Percentiles rank a stretch among this genome's conserved stretches.
These are phyloP conservation scores for Dorcoceras hygrometricum DNA, from an alignment of 257 asterid species.

Conservation along the genomic window DNA sequence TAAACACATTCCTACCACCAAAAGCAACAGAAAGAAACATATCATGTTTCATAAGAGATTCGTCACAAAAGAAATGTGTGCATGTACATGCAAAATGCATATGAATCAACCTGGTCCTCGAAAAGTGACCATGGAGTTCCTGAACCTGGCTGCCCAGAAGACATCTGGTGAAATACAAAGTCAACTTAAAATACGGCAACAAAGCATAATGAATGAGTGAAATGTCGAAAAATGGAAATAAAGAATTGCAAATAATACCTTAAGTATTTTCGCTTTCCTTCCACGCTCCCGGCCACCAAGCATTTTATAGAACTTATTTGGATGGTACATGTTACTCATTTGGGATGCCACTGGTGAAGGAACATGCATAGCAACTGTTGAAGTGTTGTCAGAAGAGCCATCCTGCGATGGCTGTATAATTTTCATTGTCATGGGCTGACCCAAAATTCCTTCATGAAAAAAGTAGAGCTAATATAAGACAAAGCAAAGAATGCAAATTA, in stretches of 20 bases:
- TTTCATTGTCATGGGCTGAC: conserved; percentile 73
- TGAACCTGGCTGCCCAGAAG: conserved; percentile 62
- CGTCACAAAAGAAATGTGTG: conserved; percentile 10
- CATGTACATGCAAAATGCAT: conserved; percentile 17
- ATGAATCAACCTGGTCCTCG: conserved; percentile 75
- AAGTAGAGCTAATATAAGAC: conserved; percentile 23
- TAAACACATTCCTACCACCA: conserved; percentile 21
- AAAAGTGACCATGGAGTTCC: conserved; percentile 84
- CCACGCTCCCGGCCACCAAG: conserved; percentile 83
- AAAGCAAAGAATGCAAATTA: conserved; percentile 15
- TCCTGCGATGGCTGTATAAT: conserved; percentile 64
- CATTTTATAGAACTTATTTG: conserved; percentile 66
- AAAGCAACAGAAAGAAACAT: conserved; percentile 14
- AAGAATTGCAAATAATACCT: conserved; percentile 50
- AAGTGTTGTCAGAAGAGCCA: conserved; percentile 61
- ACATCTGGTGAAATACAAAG: conserved; percentile 50
- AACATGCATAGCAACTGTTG: conserved; percentile 56
- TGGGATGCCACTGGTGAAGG: conserved; percentile 93
- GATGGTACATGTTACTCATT: conserved; percentile 77
- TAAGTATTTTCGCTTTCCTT: conserved; percentile 66
- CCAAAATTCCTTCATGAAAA: conserved; percentile 64
- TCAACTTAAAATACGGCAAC: not conserved
- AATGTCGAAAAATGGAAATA: conserved; percentile 21
- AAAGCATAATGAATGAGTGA: not conserved
- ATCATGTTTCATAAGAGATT: conserved; percentile 13